Evolutionary conservation across 2,329 filamentous ascomycete genomes (phyloP).

Genomic region (Cladosporium sp.): DNA sequence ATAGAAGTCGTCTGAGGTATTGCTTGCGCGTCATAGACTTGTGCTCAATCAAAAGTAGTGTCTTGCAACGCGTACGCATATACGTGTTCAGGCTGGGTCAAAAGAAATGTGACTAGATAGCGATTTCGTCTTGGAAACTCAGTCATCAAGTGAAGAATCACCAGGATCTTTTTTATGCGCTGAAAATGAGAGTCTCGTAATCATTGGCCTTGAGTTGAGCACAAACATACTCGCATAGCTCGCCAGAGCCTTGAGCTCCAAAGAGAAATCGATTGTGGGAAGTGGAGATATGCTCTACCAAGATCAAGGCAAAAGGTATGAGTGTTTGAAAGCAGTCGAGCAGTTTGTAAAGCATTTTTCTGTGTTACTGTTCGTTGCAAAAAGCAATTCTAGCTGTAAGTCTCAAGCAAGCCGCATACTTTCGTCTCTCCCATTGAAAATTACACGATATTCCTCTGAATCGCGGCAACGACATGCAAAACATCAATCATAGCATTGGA

Average conservation of each 20-base stretch:
- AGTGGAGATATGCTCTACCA: neutral
- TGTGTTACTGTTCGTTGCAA: neutral
- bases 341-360: neutral
- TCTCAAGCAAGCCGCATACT: neutral
- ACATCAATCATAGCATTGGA: neutral
- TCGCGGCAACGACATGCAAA: neutral
- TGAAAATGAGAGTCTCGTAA: neutral
- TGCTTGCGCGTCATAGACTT: neutral
- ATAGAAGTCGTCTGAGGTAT: neutral
- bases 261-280: neutral
- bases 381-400: neutral
- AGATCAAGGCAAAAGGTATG: neutral
- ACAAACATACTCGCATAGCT: neutral
- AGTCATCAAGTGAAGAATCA: neutral
- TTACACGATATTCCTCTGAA: neutral
- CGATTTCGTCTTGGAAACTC: neutral
- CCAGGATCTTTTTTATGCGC: no score
- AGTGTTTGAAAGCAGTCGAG: neutral
- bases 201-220: neutral
- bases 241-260: neutral
- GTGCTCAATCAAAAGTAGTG: neutral
- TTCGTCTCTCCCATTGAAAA: neutral
- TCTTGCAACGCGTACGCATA: neutral
- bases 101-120: neutral
- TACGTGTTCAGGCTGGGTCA: neutral